Conservation (phyloP, 2,329 filamentous ascomycete genomes). For the Sordariomycetes sp. region DNA sequence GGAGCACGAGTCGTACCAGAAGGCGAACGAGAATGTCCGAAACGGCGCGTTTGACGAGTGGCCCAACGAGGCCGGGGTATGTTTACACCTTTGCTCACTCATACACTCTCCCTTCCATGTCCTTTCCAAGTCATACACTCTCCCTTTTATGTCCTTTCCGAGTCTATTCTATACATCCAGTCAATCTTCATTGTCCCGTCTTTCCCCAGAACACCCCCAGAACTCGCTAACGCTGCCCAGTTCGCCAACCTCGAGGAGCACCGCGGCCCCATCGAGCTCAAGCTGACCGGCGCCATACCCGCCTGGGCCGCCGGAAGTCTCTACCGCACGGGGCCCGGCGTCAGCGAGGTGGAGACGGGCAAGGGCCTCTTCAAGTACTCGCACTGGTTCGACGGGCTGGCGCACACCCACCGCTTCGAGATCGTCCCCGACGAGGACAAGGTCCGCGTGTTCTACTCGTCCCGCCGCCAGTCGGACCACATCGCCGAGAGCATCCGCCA, state of each 20-base stretch:
- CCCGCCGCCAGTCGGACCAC: slow-evolving; percentile 55
- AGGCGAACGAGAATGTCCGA: slow-evolving; percentile 3
- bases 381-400: slow-evolving; percentile 78
- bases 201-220: no score
- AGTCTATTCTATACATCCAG: no score
- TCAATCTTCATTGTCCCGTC: no score
- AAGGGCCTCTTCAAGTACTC: slow-evolving; percentile 47
- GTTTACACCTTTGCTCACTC: slow-evolving; percentile 6
- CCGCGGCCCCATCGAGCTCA: slow-evolving; percentile 51
- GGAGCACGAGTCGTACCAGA: neutral
- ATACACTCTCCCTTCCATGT: neutral
- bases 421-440: slow-evolving; percentile 8
- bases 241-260: slow-evolving; percentile 60
- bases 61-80: slow-evolving; percentile 37
- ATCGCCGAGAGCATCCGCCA: slow-evolving; percentile 49
- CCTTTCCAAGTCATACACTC: no score
- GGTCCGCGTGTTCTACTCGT: slow-evolving; percentile 55
- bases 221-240: slow-evolving; percentile 23
- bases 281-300: slow-evolving; percentile 57
- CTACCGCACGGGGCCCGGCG: slow-evolving; percentile 65
- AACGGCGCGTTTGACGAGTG: slow-evolving; percentile 26
- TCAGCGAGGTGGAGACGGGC: slow-evolving; percentile 48
- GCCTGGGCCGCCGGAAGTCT: slow-evolving; percentile 59
- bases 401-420: slow-evolving; percentile 25
- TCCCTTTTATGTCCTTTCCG: no score